A percentile compares a stretch with the other conserved stretches of the same genome.
These are phyloP conservation scores for Trichosporon ovoides DNA, from an alignment of 1,284 basidiomycete species.

Conservation along the genomic window DNA sequence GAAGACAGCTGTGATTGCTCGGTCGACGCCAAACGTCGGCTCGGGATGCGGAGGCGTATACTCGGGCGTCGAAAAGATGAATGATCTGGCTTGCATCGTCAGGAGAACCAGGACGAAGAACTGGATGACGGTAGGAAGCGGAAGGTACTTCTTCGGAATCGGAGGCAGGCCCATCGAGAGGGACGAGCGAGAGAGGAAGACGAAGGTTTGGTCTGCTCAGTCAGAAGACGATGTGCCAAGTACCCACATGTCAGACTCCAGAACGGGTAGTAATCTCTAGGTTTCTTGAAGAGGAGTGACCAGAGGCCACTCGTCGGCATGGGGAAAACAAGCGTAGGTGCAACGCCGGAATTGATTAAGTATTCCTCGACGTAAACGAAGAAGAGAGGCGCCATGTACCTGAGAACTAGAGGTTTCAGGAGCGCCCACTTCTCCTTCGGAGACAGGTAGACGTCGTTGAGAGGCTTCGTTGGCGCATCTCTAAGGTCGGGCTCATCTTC, in stretches of 20 bases:
- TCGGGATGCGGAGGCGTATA: conserved; percentile 28
- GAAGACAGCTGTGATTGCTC: conserved; percentile 64
- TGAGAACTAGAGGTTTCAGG: conserved; percentile 64
- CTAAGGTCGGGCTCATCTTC: neutral
- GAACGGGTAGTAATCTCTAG: conserved; percentile 91
- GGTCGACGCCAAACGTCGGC: conserved; percentile 34
- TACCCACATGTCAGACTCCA: conserved; percentile 55
- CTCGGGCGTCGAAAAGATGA: conserved; percentile 38
- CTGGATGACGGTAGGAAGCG: conserved; percentile 54
- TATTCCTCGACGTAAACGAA: conserved; percentile 71
- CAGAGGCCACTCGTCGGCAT: conserved; percentile 63
- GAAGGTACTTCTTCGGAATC: conserved; percentile 64
- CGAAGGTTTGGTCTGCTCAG: conserved; percentile 68
- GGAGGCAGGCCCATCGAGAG: conserved; percentile 82
- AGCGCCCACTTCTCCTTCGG: conserved; percentile 68
- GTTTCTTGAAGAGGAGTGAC: conserved; percentile 73
- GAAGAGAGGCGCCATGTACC: conserved; percentile 56
- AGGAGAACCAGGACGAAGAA: conserved; percentile 57
- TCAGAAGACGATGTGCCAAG: neutral
- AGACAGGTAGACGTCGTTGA: conserved; percentile 48
- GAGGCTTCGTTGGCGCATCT: neutral
- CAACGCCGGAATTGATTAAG: conserved; percentile 85
- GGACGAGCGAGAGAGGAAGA: conserved; percentile 90
- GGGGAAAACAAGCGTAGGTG: conserved; percentile 86
- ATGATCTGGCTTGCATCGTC: conserved; percentile 48